A percentile compares a stretch with the other conserved stretches of the same genome.
These are phyloP conservation scores for Paracoccidioides brasiliensis DNA, from an alignment of 2,329 filamentous ascomycete species.

Conservation along the genomic window DNA sequence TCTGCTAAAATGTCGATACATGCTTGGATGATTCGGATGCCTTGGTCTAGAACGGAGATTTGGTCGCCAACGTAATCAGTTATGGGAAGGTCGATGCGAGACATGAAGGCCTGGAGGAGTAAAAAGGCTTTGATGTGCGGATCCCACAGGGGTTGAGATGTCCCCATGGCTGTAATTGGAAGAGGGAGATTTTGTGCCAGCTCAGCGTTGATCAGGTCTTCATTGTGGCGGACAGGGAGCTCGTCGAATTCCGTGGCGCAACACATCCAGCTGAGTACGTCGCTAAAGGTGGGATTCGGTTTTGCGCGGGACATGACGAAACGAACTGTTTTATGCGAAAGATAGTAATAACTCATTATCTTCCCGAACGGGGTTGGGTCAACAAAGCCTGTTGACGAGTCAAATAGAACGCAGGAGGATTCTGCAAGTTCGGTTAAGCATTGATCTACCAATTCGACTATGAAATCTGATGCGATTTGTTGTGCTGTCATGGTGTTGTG, in stretches of 20 bases:
- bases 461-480: slow-evolving; percentile 79
- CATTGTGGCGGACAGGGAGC: slow-evolving; percentile 92
- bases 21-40: slow-evolving; percentile 92
- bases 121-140: slow-evolving; percentile 95
- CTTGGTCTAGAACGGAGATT: slow-evolving; percentile 76
- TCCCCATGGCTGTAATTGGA: slow-evolving; percentile 44
- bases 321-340: slow-evolving; percentile 87
- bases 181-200: slow-evolving; percentile 72
- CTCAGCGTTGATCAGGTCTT: slow-evolving; percentile 91
- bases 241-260: slow-evolving; percentile 93
- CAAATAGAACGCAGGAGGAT: slow-evolving; percentile 71
- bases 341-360: slow-evolving; percentile 99
- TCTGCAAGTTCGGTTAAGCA: slow-evolving; percentile 70
- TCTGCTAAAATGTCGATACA: slow-evolving; percentile 89
- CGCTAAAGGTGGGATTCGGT: slow-evolving; percentile 60
- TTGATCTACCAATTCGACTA: slow-evolving; percentile 82
- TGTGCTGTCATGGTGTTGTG: slow-evolving; percentile 81
- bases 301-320: slow-evolving; percentile 67
- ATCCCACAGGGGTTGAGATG: slow-evolving; percentile 78
- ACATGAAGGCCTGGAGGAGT: slow-evolving; percentile 88
- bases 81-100: slow-evolving; percentile 81
- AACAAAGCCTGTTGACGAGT: slow-evolving; percentile 69
- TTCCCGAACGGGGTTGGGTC: slow-evolving; percentile 85
- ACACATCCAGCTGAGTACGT: slow-evolving; percentile 85
- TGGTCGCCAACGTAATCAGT: slow-evolving; percentile 96